Base-by-base conservation (phyloP, 2,329 filamentous ascomycete species). In the Rhinocladiella mackenziei region DNA sequence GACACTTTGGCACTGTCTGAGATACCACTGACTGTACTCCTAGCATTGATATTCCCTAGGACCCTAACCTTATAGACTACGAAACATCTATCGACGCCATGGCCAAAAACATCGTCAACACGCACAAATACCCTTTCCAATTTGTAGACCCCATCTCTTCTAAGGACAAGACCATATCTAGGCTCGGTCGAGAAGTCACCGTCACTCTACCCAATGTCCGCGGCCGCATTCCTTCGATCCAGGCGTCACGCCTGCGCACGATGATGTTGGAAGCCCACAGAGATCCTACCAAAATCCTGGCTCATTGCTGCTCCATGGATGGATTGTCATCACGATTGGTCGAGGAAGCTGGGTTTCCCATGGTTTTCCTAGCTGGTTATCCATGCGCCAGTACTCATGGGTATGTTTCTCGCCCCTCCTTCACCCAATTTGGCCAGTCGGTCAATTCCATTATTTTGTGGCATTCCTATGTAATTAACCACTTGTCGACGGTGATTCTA, bases 271-370 rank as follows among this genome's bases (percentile, higher is more conserved):
- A 72, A 42, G 64, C 69, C 0, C 60, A 65, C 26, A 44, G 56
- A 0, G 66, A 72, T 39, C 62, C 67, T 1, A 58, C 56, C 3
- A 73, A 71, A 46, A 72, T 73, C 31, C 39, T 73, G 3, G 69
- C 71, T 1, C 64, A 67, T 31, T 58, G 59, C 15, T 72, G 69
- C 49, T 64, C 60, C 33, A 71, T 73, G 32, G 69, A 73, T 25
- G 69, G 61, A 0, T 58, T 73, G 0, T 67, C 62, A 15, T 70
- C 70, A 1, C 64, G 68, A 0, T 57, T 74, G 0, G 63, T 66
- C 4, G 66, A 73, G 42, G 67, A 73, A 49, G 66, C 70, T 1
- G 69, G 70, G 0, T 73, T 73, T 34, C 70, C 70, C 0, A 57
- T 72, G 35, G 48, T 72, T 7, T 73, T 73, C 42, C 57, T 73